phyloP scores from a whole-genome alignment of 805 yeast species.

The Danielia reshetovae region DNA sequence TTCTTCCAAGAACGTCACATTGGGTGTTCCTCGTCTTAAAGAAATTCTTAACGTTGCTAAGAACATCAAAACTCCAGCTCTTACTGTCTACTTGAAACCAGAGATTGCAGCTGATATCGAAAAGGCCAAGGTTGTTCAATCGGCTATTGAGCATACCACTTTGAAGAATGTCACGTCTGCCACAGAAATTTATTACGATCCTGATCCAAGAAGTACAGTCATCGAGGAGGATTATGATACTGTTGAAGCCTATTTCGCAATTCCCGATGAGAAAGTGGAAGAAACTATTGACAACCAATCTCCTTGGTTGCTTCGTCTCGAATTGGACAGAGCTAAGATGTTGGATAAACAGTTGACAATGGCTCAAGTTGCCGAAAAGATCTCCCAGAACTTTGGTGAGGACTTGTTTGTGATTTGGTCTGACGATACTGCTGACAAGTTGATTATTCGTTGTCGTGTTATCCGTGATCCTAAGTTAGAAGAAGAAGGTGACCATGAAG shows the following conservation, averaged over 20 bases:
- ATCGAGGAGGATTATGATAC: conserved; percentile 96
- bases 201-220: conserved; percentile 92
- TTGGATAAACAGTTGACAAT: conserved; percentile 95
- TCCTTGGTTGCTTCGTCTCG: conserved; percentile 96
- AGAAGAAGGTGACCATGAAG: conserved; percentile 93
- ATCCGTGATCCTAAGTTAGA: conserved; percentile 95
- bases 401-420: conserved; percentile 98
- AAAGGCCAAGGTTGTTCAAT: conserved; percentile 89
- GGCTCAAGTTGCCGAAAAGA: conserved; percentile 97
- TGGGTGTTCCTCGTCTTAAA: conserved; percentile 99
- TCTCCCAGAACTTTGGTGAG: conserved; percentile 86
- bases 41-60: conserved; percentile 98
- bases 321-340: conserved; percentile 98
- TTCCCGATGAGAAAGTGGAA: conserved; percentile 97
- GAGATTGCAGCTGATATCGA: conserved; percentile 86
- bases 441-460: conserved; percentile 96
- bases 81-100: conserved; percentile 85
- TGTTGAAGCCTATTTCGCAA: conserved; percentile 93
- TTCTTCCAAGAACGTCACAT: conserved; percentile 96
- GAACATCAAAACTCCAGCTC: conserved; percentile 98
- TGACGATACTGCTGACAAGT: conserved; percentile 96
- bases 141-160: conserved; percentile 96
- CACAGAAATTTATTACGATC: conserved; percentile 95
- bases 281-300: conserved; percentile 91
- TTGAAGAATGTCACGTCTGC: conserved; percentile 94